A percentile compares a stretch with the other conserved stretches of the same genome.
Evolutionary conservation across 2,329 filamentous ascomycete genomes (phyloP).

Genomic region (Daldinia sp.): DNA sequence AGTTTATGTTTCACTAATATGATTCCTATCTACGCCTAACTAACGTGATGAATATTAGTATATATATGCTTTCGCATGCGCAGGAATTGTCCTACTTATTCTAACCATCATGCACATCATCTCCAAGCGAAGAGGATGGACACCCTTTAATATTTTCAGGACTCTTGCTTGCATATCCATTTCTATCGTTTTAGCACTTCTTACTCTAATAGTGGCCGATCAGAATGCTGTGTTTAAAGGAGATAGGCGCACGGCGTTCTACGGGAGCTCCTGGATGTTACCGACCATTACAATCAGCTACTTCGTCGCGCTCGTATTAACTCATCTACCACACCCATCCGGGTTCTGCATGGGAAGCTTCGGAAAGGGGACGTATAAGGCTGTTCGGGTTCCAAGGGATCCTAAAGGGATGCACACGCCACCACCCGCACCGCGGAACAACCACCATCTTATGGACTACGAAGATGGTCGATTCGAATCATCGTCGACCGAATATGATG

Average conservation of each 20-base stretch:
- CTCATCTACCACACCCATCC: conserved; percentile 37
- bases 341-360: conserved; percentile 25
- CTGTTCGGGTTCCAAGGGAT: not conserved
- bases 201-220: conserved; percentile 34
- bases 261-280: conserved; percentile 42
- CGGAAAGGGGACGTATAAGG: conserved; percentile 15
- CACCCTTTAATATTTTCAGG: conserved; percentile 43
- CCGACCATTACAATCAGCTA: conserved; percentile 42
- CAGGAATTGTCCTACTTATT: conserved; percentile 43
- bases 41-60: conserved; percentile 35
- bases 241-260: conserved; percentile 27
- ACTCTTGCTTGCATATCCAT: conserved; percentile 38
- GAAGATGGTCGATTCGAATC: conserved; percentile 24
- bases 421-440: not conserved
- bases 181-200: conserved; percentile 38
- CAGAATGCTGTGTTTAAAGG: conserved; percentile 14
- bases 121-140: conserved; percentile 43
- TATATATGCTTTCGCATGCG: conserved; percentile 43
- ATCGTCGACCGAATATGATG: not conserved
- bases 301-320: conserved; percentile 39
- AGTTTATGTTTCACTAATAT: conserved; percentile 13
- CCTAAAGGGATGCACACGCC: not conserved
- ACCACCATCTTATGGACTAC: conserved; percentile 17
- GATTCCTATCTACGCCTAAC: not conserved
- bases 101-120: conserved; percentile 45